A percentile compares a stretch with the other conserved stretches of the same genome.
Conservation (phyloP, 768 basidiomycete genomes). For the Collybia sp. region DNA sequence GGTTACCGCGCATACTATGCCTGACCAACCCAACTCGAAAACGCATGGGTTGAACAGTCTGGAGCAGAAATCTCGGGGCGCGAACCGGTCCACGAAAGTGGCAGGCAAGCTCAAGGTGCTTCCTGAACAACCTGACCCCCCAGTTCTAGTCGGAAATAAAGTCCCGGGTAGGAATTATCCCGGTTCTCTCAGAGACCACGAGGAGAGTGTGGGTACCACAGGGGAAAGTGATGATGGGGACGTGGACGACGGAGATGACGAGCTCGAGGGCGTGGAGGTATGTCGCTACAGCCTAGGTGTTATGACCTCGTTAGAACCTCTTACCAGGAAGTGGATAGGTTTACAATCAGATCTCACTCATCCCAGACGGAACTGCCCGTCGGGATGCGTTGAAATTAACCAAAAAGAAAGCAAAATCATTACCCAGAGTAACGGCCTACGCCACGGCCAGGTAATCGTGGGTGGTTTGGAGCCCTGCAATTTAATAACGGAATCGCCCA, state of each 20-base stretch:
- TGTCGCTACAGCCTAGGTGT: slow-evolving; percentile 10
- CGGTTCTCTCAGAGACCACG: slow-evolving; percentile 27
- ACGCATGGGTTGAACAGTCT: slow-evolving; percentile 3
- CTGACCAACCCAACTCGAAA: not conserved
- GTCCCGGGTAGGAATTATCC: not conserved
- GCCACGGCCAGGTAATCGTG: slow-evolving; percentile 76
- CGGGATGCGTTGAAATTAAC: slow-evolving; percentile 87
- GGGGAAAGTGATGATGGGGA: slow-evolving; percentile 75
- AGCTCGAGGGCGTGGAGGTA: slow-evolving; percentile 60
- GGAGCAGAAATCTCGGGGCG: slow-evolving; percentile 61
- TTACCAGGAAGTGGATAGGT: slow-evolving; percentile 40
- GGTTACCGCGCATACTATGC: not conserved
- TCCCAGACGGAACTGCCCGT: slow-evolving; percentile 91
- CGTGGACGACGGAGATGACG: slow-evolving; percentile 56
- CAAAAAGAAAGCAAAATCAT: slow-evolving; percentile 89
- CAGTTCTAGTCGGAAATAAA: slow-evolving; percentile 14
- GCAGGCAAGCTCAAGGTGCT: slow-evolving; percentile 86
- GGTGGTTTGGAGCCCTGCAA: not conserved
- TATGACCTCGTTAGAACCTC: not conserved
- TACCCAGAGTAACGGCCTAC: slow-evolving; percentile 95
- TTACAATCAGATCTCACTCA: slow-evolving; percentile 92
- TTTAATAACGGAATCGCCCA: not conserved
- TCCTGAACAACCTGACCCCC: slow-evolving; percentile 74
- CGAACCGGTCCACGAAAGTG: slow-evolving; percentile 76
- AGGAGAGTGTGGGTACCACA: slow-evolving; percentile 43